Evolutionary conservation across 345 rosid genomes (phyloP).

Genomic region (Firmiana major): DNA sequence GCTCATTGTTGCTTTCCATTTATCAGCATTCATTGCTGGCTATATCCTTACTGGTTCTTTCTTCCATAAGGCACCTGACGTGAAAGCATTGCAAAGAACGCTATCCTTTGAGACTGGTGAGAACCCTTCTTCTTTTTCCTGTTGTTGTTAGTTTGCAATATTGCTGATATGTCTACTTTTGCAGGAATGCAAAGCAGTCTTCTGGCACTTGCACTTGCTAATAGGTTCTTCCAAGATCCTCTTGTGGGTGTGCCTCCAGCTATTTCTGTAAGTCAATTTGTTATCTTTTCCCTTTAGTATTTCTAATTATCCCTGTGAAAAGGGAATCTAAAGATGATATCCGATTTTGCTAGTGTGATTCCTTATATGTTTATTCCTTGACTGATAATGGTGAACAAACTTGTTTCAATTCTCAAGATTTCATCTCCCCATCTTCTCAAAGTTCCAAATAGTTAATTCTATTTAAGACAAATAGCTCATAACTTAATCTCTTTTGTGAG

Average conservation of each 20-base stretch:
- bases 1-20: slow-evolving; percentile 62
- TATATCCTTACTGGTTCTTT: slow-evolving; percentile 52
- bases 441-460: neutral
- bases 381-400: neutral
- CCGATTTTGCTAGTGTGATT: neutral
- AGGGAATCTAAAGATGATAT: neutral
- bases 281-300: neutral
- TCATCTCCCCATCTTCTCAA: neutral
- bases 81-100: slow-evolving; percentile 76
- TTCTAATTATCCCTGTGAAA: neutral
- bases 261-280: slow-evolving; percentile 57
- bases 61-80: slow-evolving; percentile 51
- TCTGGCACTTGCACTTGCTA: slow-evolving; percentile 86
- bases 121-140: neutral
- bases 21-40: slow-evolving; percentile 70
- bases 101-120: slow-evolving; percentile 83
- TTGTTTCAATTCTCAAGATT: neutral
- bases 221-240: slow-evolving; percentile 87
- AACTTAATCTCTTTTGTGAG: neutral
- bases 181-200: slow-evolving; percentile 99
- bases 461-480: neutral
- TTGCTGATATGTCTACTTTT: slow-evolving; percentile 11
- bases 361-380: neutral
- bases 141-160: neutral
- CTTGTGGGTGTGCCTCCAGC: slow-evolving; percentile 92